Base-by-base conservation (phyloP, 306 rosid genomes). In the Vachellia collinsii region DNA sequence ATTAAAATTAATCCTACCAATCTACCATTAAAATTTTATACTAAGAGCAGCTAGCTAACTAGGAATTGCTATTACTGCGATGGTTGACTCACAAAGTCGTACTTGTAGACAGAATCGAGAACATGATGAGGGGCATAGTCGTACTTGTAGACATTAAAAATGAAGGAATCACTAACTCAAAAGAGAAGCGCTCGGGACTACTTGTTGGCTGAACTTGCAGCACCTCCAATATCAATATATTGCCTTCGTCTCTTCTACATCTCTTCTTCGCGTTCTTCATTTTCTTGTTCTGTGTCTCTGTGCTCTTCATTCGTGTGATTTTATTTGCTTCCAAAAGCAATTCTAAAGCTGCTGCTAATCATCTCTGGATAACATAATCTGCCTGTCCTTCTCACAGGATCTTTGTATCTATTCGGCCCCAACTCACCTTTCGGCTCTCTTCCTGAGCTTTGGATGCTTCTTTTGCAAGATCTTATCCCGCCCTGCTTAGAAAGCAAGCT, bases 401-500 rank as follows among this genome's bases (percentile, higher is more conserved):
- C 84, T 65, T 62, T 58, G 41, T 77, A 20, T 71, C 82, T 48
- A 13, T 78, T 71, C 78, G 37, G 41, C 81, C 72, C 72, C 75
- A 34, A 11, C 48, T 48, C 77, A 77, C 86, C 85, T 62, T 44
- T 61, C 34, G 34, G 34, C 34, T 29, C 2, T 29, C 34, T 29
- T 29, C 34, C 34, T 29, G 34, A 29, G 34, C 38, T 78, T 56
- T 8, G 69, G 78, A 91, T 89, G 81, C 97, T 94, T 94, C 93
- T 63, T 78, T 85, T n/a, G 70, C 88, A 91, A 90, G 94, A 88
- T 92, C 97, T 94, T 91, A 91, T 94, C 98, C 80, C 54, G 37
- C 84, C 82, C 92, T 84, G 97, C 98, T 88, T 92, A 58, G 14
- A 54, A 79, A 25, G 46, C 78, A 92, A 94, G 97, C 94, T 81